Conservation (phyloP, 768 basidiomycete species). For the Krasilnikovozyma curviuscula region DNA sequence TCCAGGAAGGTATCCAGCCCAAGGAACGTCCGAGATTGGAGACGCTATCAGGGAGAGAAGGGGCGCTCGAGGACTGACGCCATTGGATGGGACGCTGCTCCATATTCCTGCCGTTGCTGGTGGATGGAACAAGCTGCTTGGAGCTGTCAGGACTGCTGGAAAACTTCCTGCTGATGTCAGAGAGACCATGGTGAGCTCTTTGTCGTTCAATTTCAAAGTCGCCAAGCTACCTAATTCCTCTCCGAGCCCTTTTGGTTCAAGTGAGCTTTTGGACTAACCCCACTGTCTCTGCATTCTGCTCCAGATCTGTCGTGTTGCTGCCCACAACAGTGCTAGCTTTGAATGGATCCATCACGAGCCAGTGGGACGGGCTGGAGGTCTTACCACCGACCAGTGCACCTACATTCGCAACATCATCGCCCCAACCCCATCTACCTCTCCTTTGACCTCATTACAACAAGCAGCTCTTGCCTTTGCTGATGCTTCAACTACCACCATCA, state of each 20-base stretch:
- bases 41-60: slow-evolving; percentile 22
- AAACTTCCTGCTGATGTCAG: slow-evolving; percentile 22
- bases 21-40: too few species aligned
- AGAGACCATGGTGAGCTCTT: slow-evolving; percentile 21
- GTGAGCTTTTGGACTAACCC: too few species aligned
- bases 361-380: slow-evolving; percentile 33
- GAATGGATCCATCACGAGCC: slow-evolving; percentile 25
- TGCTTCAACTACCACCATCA: slow-evolving; percentile 35
- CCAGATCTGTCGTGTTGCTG: slow-evolving; percentile 24
- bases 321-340: slow-evolving; percentile 21
- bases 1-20: too few species aligned
- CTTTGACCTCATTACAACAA: slow-evolving; percentile 30
- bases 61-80: slow-evolving; percentile 21
- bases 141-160: slow-evolving; percentile 20
- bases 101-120: slow-evolving; percentile 19
- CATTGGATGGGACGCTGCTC: slow-evolving; percentile 22
- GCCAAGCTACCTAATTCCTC: background rate
- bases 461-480: slow-evolving; percentile 43
- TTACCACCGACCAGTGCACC: slow-evolving; percentile 38
- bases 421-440: slow-evolving; percentile 25
- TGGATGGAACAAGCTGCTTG: slow-evolving; percentile 25
- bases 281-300: too few species aligned
- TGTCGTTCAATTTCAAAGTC: background rate
- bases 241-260: background rate
- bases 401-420: slow-evolving; percentile 35